These are phyloP conservation scores for Ustilago curta DNA, from an alignment of 1,284 basidiomycete genomes.

Conservation along the genomic window DNA sequence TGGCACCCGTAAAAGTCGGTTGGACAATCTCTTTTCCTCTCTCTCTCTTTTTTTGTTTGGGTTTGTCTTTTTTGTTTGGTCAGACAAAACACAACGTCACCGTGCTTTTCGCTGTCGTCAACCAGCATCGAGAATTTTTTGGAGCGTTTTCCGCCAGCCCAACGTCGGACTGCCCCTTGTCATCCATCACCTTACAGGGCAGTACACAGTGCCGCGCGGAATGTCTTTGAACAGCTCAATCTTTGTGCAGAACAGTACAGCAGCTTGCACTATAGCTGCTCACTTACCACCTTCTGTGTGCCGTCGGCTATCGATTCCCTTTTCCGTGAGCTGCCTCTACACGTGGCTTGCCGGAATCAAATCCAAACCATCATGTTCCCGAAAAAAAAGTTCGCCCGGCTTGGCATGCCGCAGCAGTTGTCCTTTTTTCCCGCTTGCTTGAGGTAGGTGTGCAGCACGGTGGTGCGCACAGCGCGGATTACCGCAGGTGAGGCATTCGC, in stretches of 20 bases:
- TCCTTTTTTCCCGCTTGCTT: too few relatives aligned
- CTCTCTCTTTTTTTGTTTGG: neutral
- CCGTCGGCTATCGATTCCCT: conserved; percentile 5
- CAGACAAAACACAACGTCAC: conserved; percentile 28
- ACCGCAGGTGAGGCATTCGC: too few relatives aligned
- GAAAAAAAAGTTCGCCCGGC: conserved; percentile 9
- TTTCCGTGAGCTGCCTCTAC: neutral
- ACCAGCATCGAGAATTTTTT: conserved; percentile 12
- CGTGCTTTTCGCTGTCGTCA: conserved; percentile 36
- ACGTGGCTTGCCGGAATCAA: conserved; percentile 16
- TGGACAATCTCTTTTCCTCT: neutral
- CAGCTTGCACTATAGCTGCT: too few relatives aligned
- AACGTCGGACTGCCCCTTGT: too few relatives aligned
- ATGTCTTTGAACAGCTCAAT: too few relatives aligned
- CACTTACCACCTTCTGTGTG: neutral
- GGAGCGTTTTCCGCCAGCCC: neutral
- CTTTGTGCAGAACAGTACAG: too few relatives aligned
- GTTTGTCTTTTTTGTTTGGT: conserved; percentile 6
- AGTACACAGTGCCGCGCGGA: too few relatives aligned
- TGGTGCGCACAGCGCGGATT: too few relatives aligned
- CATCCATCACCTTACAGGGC: too few relatives aligned
- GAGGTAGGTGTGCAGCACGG: too few relatives aligned
- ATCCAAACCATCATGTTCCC: too few relatives aligned
- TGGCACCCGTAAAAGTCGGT: too few relatives aligned
- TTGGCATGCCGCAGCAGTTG: conserved; percentile 38